Conservation (phyloP, 768 basidiomycete species). For the Podaxis carcinomalis region DNA sequence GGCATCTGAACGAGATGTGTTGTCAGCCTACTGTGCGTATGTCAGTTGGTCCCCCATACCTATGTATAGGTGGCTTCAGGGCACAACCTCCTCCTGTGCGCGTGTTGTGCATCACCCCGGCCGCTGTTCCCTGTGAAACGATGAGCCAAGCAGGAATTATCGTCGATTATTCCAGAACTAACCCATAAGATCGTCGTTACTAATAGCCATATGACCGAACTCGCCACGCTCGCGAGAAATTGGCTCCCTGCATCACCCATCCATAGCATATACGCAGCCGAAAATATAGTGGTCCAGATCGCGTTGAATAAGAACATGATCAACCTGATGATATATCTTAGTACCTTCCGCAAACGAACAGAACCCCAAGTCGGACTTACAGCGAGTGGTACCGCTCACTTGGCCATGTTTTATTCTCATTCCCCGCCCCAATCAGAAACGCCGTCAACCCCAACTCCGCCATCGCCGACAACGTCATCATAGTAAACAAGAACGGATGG, state of each 20-base stretch:
- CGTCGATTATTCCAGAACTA: slow-evolving; percentile 16
- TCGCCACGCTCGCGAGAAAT: slow-evolving; percentile 71
- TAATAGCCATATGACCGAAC: slow-evolving; percentile 71
- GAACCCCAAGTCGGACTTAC: slow-evolving; percentile 32
- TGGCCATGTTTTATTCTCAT: slow-evolving; percentile 57
- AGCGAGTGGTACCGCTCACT: slow-evolving; percentile 60
- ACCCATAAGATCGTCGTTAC: slow-evolving; percentile 69
- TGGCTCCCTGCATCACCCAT: slow-evolving; percentile 61
- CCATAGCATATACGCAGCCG: slow-evolving; percentile 68
- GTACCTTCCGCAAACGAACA: not conserved
- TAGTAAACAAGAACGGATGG: slow-evolving; percentile 56
- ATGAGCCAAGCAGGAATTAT: not conserved
- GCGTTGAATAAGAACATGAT: slow-evolving; percentile 61
- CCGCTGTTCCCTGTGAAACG: slow-evolving; percentile 51
- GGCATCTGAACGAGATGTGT: slow-evolving; percentile 41
- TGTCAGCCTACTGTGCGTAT: slow-evolving; percentile 15
- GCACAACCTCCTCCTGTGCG: slow-evolving; percentile 58
- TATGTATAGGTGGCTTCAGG: slow-evolving; percentile 45
- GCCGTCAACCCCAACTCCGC: slow-evolving; percentile 73
- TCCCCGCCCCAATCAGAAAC: slow-evolving; percentile 68
- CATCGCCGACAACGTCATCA: slow-evolving; percentile 65
- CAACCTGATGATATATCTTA: slow-evolving; percentile 29
- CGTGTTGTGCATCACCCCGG: slow-evolving; percentile 65
- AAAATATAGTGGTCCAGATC: slow-evolving; percentile 73
- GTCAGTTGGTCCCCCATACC: slow-evolving; percentile 30